A percentile compares a stretch with the other conserved stretches of the same genome.
phyloP scores from a whole-genome alignment of 2,329 filamentous ascomycete genomes.

The Aurifilum marmelostoma region DNA sequence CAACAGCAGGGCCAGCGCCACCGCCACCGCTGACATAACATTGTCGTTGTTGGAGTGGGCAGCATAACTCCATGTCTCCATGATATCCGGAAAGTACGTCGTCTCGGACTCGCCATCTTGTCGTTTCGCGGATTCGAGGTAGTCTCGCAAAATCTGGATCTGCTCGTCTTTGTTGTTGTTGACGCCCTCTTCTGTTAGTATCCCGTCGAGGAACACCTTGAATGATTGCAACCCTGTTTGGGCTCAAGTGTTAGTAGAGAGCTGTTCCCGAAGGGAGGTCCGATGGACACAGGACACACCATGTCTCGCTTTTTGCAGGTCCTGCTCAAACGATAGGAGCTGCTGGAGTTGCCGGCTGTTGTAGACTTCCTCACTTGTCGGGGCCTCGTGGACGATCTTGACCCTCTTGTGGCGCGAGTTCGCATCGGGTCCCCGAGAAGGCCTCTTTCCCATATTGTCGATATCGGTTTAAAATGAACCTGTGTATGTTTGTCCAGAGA shows the following conservation, averaged over 20 bases:
- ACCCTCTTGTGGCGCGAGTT: slow-evolving; percentile 59
- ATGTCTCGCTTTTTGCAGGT: slow-evolving; percentile 68
- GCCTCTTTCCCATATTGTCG: slow-evolving; percentile 25
- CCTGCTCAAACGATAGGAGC: slow-evolving; percentile 72
- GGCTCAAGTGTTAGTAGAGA: slow-evolving; percentile 18
- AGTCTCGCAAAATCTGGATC: slow-evolving; percentile 67
- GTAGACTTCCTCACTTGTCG: slow-evolving; percentile 63
- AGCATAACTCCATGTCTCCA: slow-evolving; percentile 87
- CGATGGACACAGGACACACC: slow-evolving; percentile 44
- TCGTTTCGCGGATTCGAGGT: slow-evolving; percentile 62
- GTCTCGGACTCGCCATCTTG: slow-evolving; percentile 59
- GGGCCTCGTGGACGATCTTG: slow-evolving; percentile 59
- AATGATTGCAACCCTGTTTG: slow-evolving; percentile 65
- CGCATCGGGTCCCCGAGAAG: slow-evolving; percentile 41
- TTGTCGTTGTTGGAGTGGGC: slow-evolving; percentile 78
- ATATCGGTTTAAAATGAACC: not conserved
- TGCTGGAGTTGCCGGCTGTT: slow-evolving; percentile 69
- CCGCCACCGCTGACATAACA: slow-evolving; percentile 77
- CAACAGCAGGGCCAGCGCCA: slow-evolving; percentile 79
- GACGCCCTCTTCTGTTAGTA: slow-evolving; percentile 56
- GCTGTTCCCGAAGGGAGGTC: not conserved
- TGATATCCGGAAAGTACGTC: slow-evolving; percentile 74
- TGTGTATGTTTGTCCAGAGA: not conserved
- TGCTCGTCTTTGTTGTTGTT: slow-evolving; percentile 47
- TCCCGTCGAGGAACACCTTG: slow-evolving; percentile 71